These are phyloP conservation scores for Colletotrichum falcatum DNA, from an alignment of 2,329 filamentous ascomycete species.

Conservation along the genomic window DNA sequence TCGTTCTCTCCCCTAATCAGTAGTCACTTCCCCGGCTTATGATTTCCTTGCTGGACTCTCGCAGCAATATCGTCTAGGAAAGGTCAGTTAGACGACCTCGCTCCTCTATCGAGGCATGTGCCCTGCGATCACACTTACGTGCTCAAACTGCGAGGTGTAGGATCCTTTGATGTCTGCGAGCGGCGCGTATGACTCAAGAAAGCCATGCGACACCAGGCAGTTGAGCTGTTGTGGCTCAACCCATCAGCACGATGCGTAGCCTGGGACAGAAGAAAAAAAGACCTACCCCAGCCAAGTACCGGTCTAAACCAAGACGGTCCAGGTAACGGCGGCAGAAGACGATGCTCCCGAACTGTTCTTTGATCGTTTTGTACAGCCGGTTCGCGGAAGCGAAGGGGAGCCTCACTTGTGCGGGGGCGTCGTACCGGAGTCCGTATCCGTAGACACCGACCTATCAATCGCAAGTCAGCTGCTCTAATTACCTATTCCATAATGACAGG, in stretches of 20 bases:
- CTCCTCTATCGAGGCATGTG: background rate
- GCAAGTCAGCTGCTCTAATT: background rate
- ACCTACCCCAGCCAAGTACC: conserved; percentile 68
- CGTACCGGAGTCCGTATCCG: conserved; percentile 60
- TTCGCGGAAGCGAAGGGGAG: conserved; percentile 65
- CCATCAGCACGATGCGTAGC: conserved; percentile 35
- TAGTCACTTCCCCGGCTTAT: conserved; percentile 66
- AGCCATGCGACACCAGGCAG: conserved; percentile 65
- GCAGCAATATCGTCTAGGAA: conserved; percentile 59
- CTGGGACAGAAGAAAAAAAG: background rate
- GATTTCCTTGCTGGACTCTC: conserved; percentile 60
- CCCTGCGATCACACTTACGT: conserved; percentile 47
- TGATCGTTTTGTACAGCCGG: conserved; percentile 67
- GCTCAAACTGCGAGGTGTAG: conserved; percentile 74
- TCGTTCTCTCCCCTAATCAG: conserved; percentile 45
- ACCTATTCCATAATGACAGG: background rate
- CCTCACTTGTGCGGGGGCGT: conserved; percentile 50
- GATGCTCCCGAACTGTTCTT: conserved; percentile 71
- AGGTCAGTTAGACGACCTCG: background rate
- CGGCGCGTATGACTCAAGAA: conserved; percentile 68
- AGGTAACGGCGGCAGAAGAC: conserved; percentile 73
- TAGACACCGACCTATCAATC: conserved; percentile 60
- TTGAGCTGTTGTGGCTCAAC: conserved; percentile 59
- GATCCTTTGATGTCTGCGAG: conserved; percentile 69
- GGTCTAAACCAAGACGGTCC: conserved; percentile 70